A percentile compares a stretch with the other conserved stretches of the same genome.
phyloP scores from a whole-genome alignment of 306 rosid species.

The Ormosia emarginata region DNA sequence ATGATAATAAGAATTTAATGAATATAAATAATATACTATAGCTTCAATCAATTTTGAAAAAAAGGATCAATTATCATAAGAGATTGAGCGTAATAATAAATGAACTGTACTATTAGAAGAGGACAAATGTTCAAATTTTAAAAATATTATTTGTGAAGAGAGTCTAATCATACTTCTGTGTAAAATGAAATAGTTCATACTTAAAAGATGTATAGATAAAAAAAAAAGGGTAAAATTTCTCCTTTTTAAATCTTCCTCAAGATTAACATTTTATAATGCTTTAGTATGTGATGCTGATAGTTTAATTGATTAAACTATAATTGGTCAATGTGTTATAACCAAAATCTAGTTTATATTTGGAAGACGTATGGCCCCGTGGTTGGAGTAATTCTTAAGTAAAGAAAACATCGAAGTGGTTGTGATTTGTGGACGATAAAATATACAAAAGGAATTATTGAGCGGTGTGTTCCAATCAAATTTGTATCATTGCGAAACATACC shows the following conservation, averaged over 20 bases:
- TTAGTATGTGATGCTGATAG: background rate
- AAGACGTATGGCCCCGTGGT: background rate
- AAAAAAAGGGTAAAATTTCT: background rate
- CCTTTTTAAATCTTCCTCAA: background rate
- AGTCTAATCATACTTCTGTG: no score
- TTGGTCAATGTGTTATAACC: background rate
- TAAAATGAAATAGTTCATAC: no score
- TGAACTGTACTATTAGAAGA: no score
- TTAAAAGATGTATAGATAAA: no score
- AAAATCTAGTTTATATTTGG: background rate
- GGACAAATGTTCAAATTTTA: no score
- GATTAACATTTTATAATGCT: background rate
- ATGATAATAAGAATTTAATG: no score
- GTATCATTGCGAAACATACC: conserved; percentile 18
- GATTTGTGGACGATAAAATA: background rate
- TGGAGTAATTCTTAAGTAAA: conserved; percentile 9
- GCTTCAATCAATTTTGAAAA: background rate
- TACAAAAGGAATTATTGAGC: background rate
- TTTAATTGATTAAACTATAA: background rate
- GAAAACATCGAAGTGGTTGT: conserved; percentile 6
- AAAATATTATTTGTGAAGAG: no score
- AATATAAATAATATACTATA: background rate
- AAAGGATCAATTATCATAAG: no score
- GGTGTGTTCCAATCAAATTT: background rate
- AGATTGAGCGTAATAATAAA: no score